These are phyloP conservation scores for Martiniozyma asiatica DNA, from an alignment of 1,139 yeast species.

Conservation along the genomic window DNA sequence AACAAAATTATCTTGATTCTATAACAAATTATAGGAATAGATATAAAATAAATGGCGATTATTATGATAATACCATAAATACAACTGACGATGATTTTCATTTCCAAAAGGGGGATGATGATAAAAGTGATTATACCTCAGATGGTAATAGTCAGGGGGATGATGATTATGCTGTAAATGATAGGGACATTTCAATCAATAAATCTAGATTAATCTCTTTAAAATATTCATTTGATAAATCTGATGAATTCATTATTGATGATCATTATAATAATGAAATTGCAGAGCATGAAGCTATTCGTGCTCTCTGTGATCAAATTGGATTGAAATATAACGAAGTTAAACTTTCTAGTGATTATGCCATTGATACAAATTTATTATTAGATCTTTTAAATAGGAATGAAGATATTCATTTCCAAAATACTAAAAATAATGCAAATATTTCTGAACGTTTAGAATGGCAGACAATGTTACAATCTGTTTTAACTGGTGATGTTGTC, in stretches of 20 bases:
- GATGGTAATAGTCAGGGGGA: slow-evolving; percentile 19
- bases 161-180: slow-evolving; percentile 11
- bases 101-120: too few relatives aligned
- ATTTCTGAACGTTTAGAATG: slow-evolving; percentile 81
- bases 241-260: slow-evolving; percentile 9
- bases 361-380: slow-evolving; percentile 27
- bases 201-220: too few relatives aligned
- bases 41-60: slow-evolving; percentile 31
- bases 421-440: slow-evolving; percentile 44
- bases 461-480: slow-evolving; percentile 90
- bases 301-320: slow-evolving; percentile 19
- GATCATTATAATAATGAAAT: slow-evolving; percentile 13
- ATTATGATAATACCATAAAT: slow-evolving; percentile 33
- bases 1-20: slow-evolving; percentile 33
- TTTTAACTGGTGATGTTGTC: slow-evolving; percentile 89
- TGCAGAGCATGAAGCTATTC: slow-evolving; percentile 19
- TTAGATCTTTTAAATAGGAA: slow-evolving; percentile 30
- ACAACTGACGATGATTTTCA: slow-evolving; percentile 14
- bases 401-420: slow-evolving; percentile 21
- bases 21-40: slow-evolving; percentile 19
- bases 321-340: slow-evolving; percentile 17
- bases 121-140: slow-evolving; percentile 27
- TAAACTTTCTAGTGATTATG: slow-evolving; percentile 24
- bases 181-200: too few relatives aligned
- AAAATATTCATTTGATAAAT: too few relatives aligned